Evolutionary conservation across 805 yeast species (phyloP).

Genomic region (Candida easanensis): DNA sequence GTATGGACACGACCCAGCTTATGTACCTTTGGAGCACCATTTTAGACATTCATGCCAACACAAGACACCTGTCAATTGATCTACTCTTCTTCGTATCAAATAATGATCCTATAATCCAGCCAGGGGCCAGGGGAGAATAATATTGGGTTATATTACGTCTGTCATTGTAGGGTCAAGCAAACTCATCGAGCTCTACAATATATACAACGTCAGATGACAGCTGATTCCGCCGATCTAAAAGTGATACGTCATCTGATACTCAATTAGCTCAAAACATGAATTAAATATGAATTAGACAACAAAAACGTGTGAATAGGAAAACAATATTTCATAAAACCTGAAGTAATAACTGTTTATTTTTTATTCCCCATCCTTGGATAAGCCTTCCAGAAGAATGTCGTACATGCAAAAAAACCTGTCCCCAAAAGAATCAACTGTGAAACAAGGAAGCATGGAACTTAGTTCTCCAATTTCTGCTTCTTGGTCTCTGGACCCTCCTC

Average conservation of each 20-base stretch:
- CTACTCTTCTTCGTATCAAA: no score
- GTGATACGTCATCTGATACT: neutral
- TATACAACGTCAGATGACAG: no score
- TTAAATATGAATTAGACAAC: neutral
- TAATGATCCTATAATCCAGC: no score
- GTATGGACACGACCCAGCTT: neutral
- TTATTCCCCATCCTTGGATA: neutral
- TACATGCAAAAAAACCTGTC: slow-evolving; percentile 3
- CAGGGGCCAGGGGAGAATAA: no score
- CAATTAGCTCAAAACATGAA: neutral
- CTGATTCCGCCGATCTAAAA: no score
- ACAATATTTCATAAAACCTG: slow-evolving; percentile 3
- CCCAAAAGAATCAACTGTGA: neutral
- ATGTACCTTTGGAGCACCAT: no score
- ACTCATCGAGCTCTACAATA: no score
- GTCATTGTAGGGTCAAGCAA: no score
- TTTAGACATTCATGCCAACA: no score
- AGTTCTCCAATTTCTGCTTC: slow-evolving; percentile 29
- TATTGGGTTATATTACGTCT: no score
- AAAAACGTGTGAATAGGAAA: neutral
- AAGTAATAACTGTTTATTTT: slow-evolving; percentile 1
- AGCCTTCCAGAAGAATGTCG: slow-evolving; percentile 2
- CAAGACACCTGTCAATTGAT: no score
- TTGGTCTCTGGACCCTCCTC: slow-evolving; percentile 30
- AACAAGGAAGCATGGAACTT: neutral